A percentile compares a stretch with the other conserved stretches of the same genome.
These are phyloP conservation scores for Rhynchospora tenuis DNA, from an alignment of 176 grass and related monocot species.

Conservation along the genomic window DNA sequence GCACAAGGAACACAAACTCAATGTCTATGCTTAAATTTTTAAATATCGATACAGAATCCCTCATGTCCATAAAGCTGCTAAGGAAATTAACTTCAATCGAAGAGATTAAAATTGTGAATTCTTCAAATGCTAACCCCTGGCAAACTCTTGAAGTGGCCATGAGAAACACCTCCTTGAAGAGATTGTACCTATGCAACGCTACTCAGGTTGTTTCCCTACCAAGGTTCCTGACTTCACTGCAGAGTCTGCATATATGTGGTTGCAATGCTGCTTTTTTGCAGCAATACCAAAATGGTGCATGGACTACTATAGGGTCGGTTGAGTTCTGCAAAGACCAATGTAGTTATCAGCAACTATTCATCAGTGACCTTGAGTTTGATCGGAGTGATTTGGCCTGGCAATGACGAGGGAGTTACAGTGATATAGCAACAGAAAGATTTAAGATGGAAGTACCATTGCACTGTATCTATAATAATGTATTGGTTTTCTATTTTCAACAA, in stretches of 20 bases:
- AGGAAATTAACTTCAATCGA: constrained; percentile 1
- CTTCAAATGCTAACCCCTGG: background rate
- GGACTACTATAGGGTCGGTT: background rate
- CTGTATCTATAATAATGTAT: background rate
- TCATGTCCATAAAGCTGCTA: constrained; percentile 2
- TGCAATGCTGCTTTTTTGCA: background rate
- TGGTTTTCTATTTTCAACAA: background rate
- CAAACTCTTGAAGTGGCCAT: background rate
- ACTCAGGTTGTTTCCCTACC: background rate
- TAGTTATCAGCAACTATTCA: background rate
- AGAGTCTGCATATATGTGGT: background rate
- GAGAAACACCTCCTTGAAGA: background rate
- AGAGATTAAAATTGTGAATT: constrained; percentile 12
- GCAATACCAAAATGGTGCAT: background rate
- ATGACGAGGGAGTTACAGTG: background rate
- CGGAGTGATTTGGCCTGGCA: background rate
- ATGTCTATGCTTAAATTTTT: background rate
- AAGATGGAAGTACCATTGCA: background rate
- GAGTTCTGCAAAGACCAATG: background rate
- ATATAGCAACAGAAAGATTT: background rate
- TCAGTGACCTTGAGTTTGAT: constrained; percentile 12
- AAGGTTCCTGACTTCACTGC: background rate
- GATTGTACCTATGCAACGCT: constrained; percentile 5
- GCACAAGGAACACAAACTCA: background rate
- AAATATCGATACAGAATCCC: background rate